phyloP scores from a whole-genome alignment of 768 basidiomycete genomes.

The Hericium coralloides region DNA sequence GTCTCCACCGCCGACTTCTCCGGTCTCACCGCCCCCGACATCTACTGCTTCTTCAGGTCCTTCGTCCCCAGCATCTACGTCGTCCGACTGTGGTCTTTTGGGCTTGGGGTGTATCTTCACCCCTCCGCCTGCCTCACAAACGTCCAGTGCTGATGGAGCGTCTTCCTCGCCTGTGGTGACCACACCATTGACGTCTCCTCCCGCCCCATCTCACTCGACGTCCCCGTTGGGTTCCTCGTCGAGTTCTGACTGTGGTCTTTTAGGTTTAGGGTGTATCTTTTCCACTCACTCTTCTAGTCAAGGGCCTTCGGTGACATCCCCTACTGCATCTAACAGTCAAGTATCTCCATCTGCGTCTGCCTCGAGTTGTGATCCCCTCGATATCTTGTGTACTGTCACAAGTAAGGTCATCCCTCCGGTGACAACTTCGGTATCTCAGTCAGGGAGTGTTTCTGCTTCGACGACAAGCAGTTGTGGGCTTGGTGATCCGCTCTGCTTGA shows the following conservation, averaged over 20 bases:
- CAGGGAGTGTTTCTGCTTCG: no score
- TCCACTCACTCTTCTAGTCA: neutral
- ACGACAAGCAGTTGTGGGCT: conserved; percentile 7
- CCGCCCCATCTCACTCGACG: neutral
- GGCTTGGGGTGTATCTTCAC: neutral
- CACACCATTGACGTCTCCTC: neutral
- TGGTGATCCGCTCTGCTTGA: conserved; percentile 24
- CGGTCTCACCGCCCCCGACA: neutral
- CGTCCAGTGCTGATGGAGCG: neutral
- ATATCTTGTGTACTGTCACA: neutral
- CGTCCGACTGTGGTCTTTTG: neutral
- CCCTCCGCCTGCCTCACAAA: neutral
- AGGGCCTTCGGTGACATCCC: no score
- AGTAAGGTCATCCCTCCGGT: neutral
- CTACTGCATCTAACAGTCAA: no score
- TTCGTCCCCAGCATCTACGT: neutral
- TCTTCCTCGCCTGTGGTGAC: neutral
- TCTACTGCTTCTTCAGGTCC: neutral
- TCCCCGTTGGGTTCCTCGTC: neutral
- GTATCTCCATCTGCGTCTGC: neutral
- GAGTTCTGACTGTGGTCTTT: neutral
- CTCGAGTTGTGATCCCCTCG: neutral
- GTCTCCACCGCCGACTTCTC: neutral
- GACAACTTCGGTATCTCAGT: no score
- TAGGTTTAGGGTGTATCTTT: neutral